Evolutionary conservation across 495 filamentous ascomycete genomes (phyloP).

Genomic region (Pyrenopolyporus hunteri): DNA sequence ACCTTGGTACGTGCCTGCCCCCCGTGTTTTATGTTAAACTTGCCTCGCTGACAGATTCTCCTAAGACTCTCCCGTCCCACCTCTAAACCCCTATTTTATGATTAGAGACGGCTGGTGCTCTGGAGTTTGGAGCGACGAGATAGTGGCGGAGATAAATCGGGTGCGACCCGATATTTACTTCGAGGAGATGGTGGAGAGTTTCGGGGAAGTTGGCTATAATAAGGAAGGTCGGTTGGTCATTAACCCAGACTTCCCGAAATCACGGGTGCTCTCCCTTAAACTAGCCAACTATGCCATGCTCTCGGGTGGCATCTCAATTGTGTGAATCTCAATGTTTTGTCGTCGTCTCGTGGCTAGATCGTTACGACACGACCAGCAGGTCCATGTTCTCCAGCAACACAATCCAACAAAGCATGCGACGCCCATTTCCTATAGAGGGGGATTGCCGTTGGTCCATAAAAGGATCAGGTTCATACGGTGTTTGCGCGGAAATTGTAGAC

Average conservation of each 20-base stretch:
- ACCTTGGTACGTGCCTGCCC: constrained; percentile 60
- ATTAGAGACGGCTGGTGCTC: constrained; percentile 62
- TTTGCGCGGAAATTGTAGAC: constrained; percentile 11
- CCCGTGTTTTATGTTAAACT: constrained; percentile 21
- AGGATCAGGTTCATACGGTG: constrained; percentile 1
- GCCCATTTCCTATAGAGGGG: neutral
- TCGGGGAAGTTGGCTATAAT: constrained; percentile 55
- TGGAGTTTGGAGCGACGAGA: constrained; percentile 72
- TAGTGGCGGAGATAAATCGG: constrained; percentile 59
- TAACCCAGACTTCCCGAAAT: constrained; percentile 54
- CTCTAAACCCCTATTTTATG: constrained; percentile 71
- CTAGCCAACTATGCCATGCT: constrained; percentile 55
- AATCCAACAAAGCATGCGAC: neutral
- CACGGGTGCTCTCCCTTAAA: constrained; percentile 52
- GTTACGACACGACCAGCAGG: neutral
- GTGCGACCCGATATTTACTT: constrained; percentile 62
- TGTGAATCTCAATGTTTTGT: constrained; percentile 24
- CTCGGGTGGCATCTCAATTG: constrained; percentile 47
- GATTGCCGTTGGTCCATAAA: neutral
- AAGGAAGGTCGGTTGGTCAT: constrained; percentile 59
- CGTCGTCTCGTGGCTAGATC: neutral
- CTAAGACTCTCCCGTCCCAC: constrained; percentile 59
- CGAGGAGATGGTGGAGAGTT: constrained; percentile 63
- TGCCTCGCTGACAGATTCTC: constrained; percentile 16
- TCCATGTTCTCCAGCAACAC: neutral